Base-by-base conservation (phyloP, 768 basidiomycete species). In the Favolaschia claudopus region DNA sequence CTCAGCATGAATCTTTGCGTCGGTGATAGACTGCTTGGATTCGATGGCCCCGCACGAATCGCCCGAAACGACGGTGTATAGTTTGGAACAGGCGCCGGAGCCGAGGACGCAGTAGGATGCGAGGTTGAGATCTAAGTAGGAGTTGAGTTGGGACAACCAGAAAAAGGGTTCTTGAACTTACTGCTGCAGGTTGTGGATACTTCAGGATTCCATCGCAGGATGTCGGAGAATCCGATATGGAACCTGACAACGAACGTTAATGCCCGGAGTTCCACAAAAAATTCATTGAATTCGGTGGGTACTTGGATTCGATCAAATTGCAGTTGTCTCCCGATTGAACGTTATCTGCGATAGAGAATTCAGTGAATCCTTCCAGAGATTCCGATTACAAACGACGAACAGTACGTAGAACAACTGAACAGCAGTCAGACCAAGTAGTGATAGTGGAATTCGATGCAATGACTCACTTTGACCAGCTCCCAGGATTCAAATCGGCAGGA, bases 191-290 rank as follows among this genome's bases (percentile, higher is more conserved):
- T 57, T 17, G 46, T 46, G 20, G 55, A 20, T 3, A 57, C 31
- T 33, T 57, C 55, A 4, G 56, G 56, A 22, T 58, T 58, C 56
- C 46, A 58, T 20, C 38, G 36, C 2, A 58, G 31, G 31, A 58
- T 51, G 31, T 58, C 47, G 10, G 48, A 58, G 48, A 58, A 50
- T 4, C 28, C 48, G 33, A 58, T 50, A 1, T 49, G 42, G 47
- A 58, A 56, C 31, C 48, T 50, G 37, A n/a, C 7, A 5, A 14
- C 20, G 22, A 14, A 44, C 19, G 17, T 14, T 3, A 17, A n/a
- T n/a, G n/a, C n/a, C n/a, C n/a, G n/a, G n/a, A n/a, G n/a, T n/a
- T n/a, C n/a, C n/a, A n/a, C n/a, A n/a, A n/a, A n/a, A n/a, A 20
- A 28, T 13, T 7, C 5, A 25, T 15, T 14, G 33, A 36, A 36